A percentile compares a stretch with the other conserved stretches of the same genome.
These are phyloP conservation scores for Fusarium siculi DNA, from an alignment of 2,329 filamentous ascomycete species.

Conservation along the genomic window DNA sequence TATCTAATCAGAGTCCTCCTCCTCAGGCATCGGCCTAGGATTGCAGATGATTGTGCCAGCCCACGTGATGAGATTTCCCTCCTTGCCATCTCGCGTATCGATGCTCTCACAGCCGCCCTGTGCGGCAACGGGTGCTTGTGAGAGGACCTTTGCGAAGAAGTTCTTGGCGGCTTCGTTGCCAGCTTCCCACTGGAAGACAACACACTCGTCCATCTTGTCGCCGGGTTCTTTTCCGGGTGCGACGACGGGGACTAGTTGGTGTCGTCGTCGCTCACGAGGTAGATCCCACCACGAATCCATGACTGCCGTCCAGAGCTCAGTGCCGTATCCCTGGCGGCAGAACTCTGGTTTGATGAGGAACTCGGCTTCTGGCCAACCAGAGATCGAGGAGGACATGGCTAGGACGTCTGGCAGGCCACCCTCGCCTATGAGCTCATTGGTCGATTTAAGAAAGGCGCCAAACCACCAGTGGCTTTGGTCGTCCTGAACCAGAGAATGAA, in stretches of 20 bases:
- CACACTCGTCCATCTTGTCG: slow-evolving; percentile 20
- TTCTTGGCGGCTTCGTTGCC: slow-evolving; percentile 14
- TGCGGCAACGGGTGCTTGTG: slow-evolving; percentile 15
- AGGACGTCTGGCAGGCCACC: slow-evolving; percentile 26
- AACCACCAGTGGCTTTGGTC: slow-evolving; percentile 30
- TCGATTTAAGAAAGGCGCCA: slow-evolving; percentile 31
- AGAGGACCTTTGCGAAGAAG: slow-evolving; percentile 30
- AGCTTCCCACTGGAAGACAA: slow-evolving; percentile 28
- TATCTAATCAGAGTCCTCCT: slow-evolving; percentile 12
- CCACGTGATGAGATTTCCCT: slow-evolving; percentile 18
- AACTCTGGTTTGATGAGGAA: slow-evolving; percentile 29
- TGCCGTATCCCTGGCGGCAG: slow-evolving; percentile 31
- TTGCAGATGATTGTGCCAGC: slow-evolving; percentile 12
- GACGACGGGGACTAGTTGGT: slow-evolving; percentile 13
- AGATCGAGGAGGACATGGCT: slow-evolving; percentile 19
- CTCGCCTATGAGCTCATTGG: slow-evolving; percentile 29
- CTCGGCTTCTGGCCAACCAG: slow-evolving; percentile 35
- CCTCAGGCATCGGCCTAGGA: background rate
- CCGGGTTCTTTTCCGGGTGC: slow-evolving; percentile 17
- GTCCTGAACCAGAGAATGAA: slow-evolving; percentile 12
- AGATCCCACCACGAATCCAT: slow-evolving; percentile 35
- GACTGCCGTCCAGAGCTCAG: slow-evolving; percentile 19
- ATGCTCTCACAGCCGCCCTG: slow-evolving; percentile 30
- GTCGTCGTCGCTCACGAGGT: slow-evolving; percentile 23
- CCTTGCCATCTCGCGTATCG: slow-evolving; percentile 20